Evolutionary conservation across 1,284 basidiomycete genomes (phyloP).

Genomic region (Stereum hirsutum): DNA sequence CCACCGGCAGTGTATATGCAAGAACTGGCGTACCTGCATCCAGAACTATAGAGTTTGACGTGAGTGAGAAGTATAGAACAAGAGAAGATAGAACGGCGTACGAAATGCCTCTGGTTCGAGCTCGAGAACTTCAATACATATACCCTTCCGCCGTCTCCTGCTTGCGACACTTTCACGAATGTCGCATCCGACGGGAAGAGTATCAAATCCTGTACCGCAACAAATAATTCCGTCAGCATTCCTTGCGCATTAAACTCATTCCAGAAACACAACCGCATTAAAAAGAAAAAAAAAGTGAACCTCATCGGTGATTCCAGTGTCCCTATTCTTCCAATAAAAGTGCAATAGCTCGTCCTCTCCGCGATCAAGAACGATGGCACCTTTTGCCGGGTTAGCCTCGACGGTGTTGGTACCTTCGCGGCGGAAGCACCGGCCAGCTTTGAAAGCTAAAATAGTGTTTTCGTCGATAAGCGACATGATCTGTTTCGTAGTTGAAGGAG

Average conservation of each 20-base stretch:
- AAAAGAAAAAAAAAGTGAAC: constrained; percentile 22
- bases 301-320: constrained; percentile 50
- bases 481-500: no score
- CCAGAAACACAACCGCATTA: neutral
- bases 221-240: no score
- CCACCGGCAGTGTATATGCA: neutral
- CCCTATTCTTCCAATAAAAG: constrained; percentile 70
- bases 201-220: constrained; percentile 54
- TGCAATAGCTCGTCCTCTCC: constrained; percentile 69
- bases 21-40: constrained; percentile 58
- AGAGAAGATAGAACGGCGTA: constrained; percentile 28
- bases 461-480: constrained; percentile 8
- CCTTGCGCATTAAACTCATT: no score
- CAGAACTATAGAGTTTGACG: constrained; percentile 47
- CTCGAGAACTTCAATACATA: constrained; percentile 78
- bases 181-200: constrained; percentile 73
- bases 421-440: constrained; percentile 69
- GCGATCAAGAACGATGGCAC: constrained; percentile 55
- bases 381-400: constrained; percentile 59
- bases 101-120: constrained; percentile 74
- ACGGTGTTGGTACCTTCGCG: constrained; percentile 57
- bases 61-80: constrained; percentile 7
- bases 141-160: constrained; percentile 50
- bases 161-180: constrained; percentile 58
- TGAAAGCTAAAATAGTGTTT: constrained; percentile 51